These are phyloP conservation scores for Trichosporon sp. DNA, from an alignment of 1,284 basidiomycete species.

Conservation along the genomic window DNA sequence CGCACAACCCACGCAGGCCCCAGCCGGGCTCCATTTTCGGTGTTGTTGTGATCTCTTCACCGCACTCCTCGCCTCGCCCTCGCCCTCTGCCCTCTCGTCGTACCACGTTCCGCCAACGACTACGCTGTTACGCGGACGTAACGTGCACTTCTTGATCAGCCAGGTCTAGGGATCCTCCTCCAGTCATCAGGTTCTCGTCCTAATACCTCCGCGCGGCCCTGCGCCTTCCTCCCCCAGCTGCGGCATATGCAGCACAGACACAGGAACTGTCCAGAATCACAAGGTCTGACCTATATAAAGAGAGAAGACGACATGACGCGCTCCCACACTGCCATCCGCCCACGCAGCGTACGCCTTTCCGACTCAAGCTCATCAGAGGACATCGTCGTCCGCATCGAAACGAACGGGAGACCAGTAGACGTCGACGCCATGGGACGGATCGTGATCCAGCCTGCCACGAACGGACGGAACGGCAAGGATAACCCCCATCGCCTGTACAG, in stretches of 20 bases:
- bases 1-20: constrained; percentile 7
- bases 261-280: background rate
- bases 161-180: background rate
- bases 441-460: background rate
- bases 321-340: background rate
- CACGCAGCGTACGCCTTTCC: background rate
- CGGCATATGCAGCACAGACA: background rate
- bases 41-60: constrained; percentile 4
- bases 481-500: constrained; percentile 33
- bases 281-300: background rate
- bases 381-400: constrained; percentile 10
- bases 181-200: background rate
- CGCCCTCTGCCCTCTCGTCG: background rate
- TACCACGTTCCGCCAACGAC: background rate
- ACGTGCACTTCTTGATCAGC: background rate
- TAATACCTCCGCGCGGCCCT: background rate
- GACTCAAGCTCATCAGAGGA: constrained; percentile 3
- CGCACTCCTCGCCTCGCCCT: background rate
- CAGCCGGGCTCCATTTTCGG: constrained; percentile 1
- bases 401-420: constrained; percentile 8
- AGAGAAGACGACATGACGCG: background rate
- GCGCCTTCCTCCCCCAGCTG: background rate
- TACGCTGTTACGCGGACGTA: background rate
- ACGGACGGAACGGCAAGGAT: constrained; percentile 11
- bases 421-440: constrained; percentile 7